Evolutionary conservation across 148 eudicot genomes (phyloP), one percentile per base, ranked within the genome.

Genomic region (Rheum nobile): DNA sequence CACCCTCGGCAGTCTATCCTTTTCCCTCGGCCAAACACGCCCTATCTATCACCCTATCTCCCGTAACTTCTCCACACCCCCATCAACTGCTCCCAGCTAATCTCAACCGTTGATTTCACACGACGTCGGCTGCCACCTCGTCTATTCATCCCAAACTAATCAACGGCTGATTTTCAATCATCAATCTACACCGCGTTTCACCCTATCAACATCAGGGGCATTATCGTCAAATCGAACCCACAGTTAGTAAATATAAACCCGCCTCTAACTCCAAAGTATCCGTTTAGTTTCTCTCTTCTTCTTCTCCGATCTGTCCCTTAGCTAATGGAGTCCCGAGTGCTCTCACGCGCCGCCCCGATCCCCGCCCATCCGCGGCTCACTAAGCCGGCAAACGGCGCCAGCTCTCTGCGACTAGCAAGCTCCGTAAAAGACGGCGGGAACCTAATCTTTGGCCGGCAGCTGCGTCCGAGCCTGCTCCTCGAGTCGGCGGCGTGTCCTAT

Each of bases 401-500:
- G 14, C 0, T 28, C n/a, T 14, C 19, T 46, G 19, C 50, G 50
- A 44, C 47, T 13, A 19, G 47, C 79, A 31, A 79, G 82, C 0
- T 59, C 79, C 6, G 76, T 82, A 6, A 84, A 86, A 74, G 86
- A 83, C 34, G 98, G 91, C 17, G 97, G 96, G 4, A 91, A 88
- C 80, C 75, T 91, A 65, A 72, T 89, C 0, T 91, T 93, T 86
- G 96, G 98, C 0, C 83, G 96, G 77, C 97, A 94, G 77, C 86
- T 94, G 16, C 80, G 98, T 32, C 97, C 98, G 7, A 76, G 82
- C 22, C 65, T 91, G 72, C 77, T 93, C 1, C 80, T 91, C 39
- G 98, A 91, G 57, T 4, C 55, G 55, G 72, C 78, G 5, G n/a
- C 55, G 21, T 43, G 16, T 11, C 46, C 46, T 1, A 3, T 13